These are phyloP conservation scores for Xylaria scruposa DNA, from an alignment of 495 filamentous ascomycete genomes.

Conservation along the genomic window DNA sequence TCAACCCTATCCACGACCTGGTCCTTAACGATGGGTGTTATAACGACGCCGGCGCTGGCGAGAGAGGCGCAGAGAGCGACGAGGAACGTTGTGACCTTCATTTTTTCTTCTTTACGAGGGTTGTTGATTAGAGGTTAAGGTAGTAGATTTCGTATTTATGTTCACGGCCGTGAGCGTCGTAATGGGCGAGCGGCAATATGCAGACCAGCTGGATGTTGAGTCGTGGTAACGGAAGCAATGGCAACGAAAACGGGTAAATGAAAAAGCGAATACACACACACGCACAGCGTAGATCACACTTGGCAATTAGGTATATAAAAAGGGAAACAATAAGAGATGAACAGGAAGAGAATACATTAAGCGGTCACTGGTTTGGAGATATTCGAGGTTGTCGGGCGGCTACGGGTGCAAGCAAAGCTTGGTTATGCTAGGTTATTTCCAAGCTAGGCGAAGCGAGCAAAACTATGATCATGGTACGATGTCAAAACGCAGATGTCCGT, in stretches of 20 bases:
- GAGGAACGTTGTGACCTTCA: conserved; percentile 37
- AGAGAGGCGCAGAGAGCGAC: conserved; percentile 49
- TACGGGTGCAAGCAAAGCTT: too few relatives aligned
- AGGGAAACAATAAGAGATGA: conserved; percentile 6
- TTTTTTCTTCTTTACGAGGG: background rate
- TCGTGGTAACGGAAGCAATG: background rate
- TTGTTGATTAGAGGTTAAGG: background rate
- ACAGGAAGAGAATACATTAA: background rate
- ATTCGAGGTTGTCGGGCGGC: conserved; percentile 6
- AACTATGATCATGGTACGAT: conserved; percentile 1
- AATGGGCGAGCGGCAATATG: background rate
- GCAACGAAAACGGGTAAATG: background rate
- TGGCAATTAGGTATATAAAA: conserved; percentile 17
- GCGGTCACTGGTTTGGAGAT: conserved; percentile 4
- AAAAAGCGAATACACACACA: conserved; percentile 17
- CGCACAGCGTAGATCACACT: conserved; percentile 23
- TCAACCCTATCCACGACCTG: conserved; percentile 49
- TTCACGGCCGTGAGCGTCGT: conserved; percentile 10
- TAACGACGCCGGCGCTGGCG: conserved; percentile 54
- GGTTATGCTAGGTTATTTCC: background rate
- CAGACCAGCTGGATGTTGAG: conserved; percentile 5
- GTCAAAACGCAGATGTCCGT: background rate
- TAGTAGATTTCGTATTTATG: background rate
- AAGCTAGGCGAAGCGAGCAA: background rate
- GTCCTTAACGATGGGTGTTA: conserved; percentile 50